Percentiles rank a stretch among this genome's conserved stretches.
Conservation (phyloP, 768 basidiomycete genomes). For the Kwoniella bestiolae region DNA sequence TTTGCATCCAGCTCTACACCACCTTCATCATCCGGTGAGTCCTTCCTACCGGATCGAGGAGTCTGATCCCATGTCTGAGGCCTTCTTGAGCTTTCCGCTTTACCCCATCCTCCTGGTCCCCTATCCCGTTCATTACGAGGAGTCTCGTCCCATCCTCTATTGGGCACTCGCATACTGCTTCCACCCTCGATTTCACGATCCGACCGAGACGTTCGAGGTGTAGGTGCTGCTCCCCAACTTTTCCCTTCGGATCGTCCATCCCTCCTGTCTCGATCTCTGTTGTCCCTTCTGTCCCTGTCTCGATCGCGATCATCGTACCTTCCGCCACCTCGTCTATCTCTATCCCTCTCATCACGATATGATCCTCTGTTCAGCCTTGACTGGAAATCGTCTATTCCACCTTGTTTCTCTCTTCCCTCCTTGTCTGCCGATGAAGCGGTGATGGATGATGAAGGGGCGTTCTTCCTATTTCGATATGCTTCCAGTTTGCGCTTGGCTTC, state of each 20-base stretch:
- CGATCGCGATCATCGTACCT: conserved; percentile 57
- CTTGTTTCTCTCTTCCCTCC: conserved; percentile 42
- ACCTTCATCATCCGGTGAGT: conserved; percentile 38
- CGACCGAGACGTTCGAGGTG: conserved; percentile 45
- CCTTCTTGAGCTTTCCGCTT: conserved; percentile 60
- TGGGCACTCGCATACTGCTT: conserved; percentile 79
- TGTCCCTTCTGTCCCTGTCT: conserved; percentile 62
- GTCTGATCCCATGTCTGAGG: conserved; percentile 53
- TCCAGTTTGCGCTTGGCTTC: conserved; percentile 72
- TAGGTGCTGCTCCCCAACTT: conserved; percentile 55
- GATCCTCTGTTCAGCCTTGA: conserved; percentile 80
- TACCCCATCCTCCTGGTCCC: conserved; percentile 70
- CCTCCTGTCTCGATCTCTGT: conserved; percentile 61
- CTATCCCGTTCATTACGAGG: conserved; percentile 65
- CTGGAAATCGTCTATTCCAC: conserved; percentile 89
- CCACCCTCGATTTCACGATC: conserved; percentile 59
- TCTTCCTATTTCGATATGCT: conserved; percentile 72
- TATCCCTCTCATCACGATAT: conserved; percentile 56
- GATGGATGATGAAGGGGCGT: conserved; percentile 62
- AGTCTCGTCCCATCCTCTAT: conserved; percentile 93
- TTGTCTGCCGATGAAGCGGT: conserved; percentile 27
- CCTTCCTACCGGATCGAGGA: conserved; percentile 35
- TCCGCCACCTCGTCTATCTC: conserved; percentile 30
- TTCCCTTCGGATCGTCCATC: conserved; percentile 26
- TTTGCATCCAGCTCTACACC: conserved; percentile 66